A percentile compares a stretch with the other conserved stretches of the same genome.
These are phyloP conservation scores for Phlebopus sp. DNA, from an alignment of 1,284 basidiomycete species.

Conservation along the genomic window DNA sequence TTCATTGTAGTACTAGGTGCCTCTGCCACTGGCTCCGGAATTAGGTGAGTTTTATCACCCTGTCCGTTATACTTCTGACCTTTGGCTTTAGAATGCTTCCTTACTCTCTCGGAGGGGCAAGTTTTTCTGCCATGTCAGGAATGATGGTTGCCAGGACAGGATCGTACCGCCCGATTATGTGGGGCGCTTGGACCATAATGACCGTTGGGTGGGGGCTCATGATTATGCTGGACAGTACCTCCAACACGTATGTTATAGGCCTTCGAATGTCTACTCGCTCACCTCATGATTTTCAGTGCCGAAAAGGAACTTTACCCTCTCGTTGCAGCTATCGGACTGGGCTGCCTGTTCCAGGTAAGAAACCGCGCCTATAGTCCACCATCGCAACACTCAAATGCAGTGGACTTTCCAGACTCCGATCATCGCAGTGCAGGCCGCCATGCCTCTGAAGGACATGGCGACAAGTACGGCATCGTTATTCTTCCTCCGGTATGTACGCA, in stretches of 20 bases:
- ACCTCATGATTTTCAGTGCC: slow-evolving; percentile 17
- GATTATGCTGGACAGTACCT: slow-evolving; percentile 32
- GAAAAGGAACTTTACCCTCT: slow-evolving; percentile 35
- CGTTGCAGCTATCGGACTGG: slow-evolving; percentile 35
- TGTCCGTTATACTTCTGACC: neutral
- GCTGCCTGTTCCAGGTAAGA: slow-evolving; percentile 36
- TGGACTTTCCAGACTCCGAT: slow-evolving; percentile 25
- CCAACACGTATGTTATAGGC: slow-evolving; percentile 19
- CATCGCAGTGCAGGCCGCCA: slow-evolving; percentile 41
- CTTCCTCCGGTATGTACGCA: slow-evolving; percentile 31
- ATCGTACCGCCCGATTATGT: slow-evolving; percentile 39
- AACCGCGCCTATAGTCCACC: neutral
- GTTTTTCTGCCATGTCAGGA: slow-evolving; percentile 36
- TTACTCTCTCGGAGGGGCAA: slow-evolving; percentile 36
- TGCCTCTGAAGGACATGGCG: slow-evolving; percentile 48
- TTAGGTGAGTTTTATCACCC: slow-evolving; percentile 23
- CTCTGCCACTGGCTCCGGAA: slow-evolving; percentile 41
- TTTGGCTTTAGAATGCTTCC: slow-evolving; percentile 38
- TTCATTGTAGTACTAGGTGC: slow-evolving; percentile 38
- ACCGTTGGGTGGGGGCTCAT: slow-evolving; percentile 37
- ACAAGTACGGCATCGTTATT: slow-evolving; percentile 36
- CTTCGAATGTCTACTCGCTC: neutral
- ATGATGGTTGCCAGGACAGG: slow-evolving; percentile 35
- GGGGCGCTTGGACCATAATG: slow-evolving; percentile 30
- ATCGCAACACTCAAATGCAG: neutral